Percentiles rank a stretch among this genome's conserved stretches.
Conservation (phyloP, 2,329 filamentous ascomycete genomes). For the Penicillium thymicola region DNA sequence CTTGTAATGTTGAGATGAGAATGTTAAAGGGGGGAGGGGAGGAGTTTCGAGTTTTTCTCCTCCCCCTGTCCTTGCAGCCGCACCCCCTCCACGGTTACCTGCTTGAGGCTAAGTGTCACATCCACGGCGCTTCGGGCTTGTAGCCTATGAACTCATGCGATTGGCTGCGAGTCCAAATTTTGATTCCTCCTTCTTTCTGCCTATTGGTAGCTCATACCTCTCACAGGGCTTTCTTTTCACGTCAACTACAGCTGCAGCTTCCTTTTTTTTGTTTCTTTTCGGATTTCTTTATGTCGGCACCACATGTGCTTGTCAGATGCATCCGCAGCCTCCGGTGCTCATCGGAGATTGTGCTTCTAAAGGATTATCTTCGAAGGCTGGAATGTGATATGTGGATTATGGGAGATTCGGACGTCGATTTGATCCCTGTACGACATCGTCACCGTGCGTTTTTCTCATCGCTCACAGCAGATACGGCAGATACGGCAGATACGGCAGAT, state of each 20-base stretch:
- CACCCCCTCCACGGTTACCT: slow-evolving; percentile 21
- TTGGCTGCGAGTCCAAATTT: slow-evolving; percentile 17
- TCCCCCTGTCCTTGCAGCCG: slow-evolving; percentile 16
- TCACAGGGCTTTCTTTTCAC: slow-evolving; percentile 5
- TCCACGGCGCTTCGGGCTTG: slow-evolving; percentile 14
- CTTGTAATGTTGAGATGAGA: not conserved
- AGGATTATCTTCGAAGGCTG: not conserved
- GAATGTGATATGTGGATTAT: not conserved
- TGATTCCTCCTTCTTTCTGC: slow-evolving; percentile 1
- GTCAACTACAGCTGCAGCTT: not conserved
- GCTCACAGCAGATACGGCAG: not conserved
- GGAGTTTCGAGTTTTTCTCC: not conserved
- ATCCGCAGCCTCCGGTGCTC: slow-evolving; percentile 7
- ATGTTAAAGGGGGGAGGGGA: not conserved
- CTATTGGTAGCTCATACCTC: slow-evolving; percentile 13
- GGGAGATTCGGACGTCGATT: not conserved
- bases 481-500: not conserved
- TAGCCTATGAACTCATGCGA: slow-evolving; percentile 1
- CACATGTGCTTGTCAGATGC: not conserved
- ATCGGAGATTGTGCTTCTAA: slow-evolving; percentile 1
- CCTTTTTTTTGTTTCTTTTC: not conserved
- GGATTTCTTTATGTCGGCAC: not conserved
- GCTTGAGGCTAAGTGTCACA: slow-evolving; percentile 17
- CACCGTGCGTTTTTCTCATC: not conserved
- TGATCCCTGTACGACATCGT: not conserved